Evolutionary conservation across 75 land plant species (phyloP), one percentile per base, ranked within the genome.

Genomic region (Pseudotsuga menziesii): DNA sequence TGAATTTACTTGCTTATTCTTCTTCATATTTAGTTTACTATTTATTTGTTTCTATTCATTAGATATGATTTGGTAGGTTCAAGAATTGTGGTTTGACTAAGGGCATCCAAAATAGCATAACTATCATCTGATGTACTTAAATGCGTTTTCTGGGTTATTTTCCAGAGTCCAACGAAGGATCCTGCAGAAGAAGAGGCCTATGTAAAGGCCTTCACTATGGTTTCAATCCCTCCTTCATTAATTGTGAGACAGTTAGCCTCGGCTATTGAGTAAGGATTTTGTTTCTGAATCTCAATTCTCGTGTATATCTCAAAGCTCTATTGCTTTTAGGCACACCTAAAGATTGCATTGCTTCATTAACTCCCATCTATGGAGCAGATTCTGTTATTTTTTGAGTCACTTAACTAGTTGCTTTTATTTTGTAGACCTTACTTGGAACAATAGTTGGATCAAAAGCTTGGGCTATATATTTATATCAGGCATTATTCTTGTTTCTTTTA

Each of bases 101-200:
- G 20, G 59, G 59, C 4, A 57, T 57, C 59, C 59, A 7, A 44
- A 44, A 8, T 44, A 6, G 48, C 48, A 44, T 44, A 5, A 4
- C 0, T 44, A 44, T 44, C 48, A 44, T 44, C 48, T 44, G 48
- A 6, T 5, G 48, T 44, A 44, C 48, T 44, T 44, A 44, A 44
- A 44, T 6, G 6, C 1, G 32, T 0, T 29, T 71, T 12, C 54
- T 61, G 11, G 54, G 36, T 44, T 77, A 39, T 76, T 79, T 55
- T 81, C 41, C 82, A 81, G 82, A 77, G 80, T 54, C 72, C 77
- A 57, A 66, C 67, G 72, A 81, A 81, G 79, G 82, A 81, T 61
- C 82, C 82, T 20, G 16, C 71, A 20, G 82, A 77, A 35, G 82
- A 81, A 57, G 82, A 67, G 73, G 82, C 82, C 27, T 81, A 81